A percentile compares a stretch with the other conserved stretches of the same genome.
Conservation (phyloP, 495 filamentous ascomycete species). For the Talaromyces liani region DNA sequence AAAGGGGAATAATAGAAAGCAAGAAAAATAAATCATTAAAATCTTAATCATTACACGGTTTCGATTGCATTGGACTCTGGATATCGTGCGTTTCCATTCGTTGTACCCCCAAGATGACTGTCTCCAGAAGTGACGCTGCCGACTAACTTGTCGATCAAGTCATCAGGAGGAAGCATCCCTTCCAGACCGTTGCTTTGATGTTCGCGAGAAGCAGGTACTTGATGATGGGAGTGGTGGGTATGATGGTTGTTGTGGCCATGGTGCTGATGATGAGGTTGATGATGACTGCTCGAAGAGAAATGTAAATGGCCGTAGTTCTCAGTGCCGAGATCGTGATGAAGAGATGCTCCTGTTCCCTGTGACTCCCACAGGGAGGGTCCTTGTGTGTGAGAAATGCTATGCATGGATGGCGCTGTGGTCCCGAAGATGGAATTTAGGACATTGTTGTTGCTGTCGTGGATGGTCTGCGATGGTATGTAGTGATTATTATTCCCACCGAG, state of each 20-base stretch:
- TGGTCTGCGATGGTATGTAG: constrained; percentile 28
- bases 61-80: not conserved
- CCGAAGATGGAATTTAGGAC: constrained; percentile 29
- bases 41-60: not conserved
- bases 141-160: constrained; percentile 36
- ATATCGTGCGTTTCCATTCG: constrained; percentile 5
- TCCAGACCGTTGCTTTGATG: constrained; percentile 29
- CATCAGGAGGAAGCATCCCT: constrained; percentile 28
- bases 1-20: not conserved
- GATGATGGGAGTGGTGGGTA: constrained; percentile 12
- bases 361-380: constrained; percentile 23
- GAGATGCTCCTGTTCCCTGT: constrained; percentile 20
- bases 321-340: constrained; percentile 25
- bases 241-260: constrained; percentile 2
- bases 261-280: not conserved
- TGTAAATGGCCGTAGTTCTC: constrained; percentile 30
- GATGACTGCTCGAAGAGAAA: constrained; percentile 22
- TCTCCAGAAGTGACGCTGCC: constrained; percentile 27
- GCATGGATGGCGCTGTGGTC: constrained; percentile 25
- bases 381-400: constrained; percentile 30
- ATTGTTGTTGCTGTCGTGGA: constrained; percentile 32
- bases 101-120: not conserved
- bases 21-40: not conserved
- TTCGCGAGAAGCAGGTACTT: constrained; percentile 27
- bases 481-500: constrained; percentile 27